Base-by-base conservation (phyloP, 345 rosid species). In the Gossypium ekmanianum region DNA sequence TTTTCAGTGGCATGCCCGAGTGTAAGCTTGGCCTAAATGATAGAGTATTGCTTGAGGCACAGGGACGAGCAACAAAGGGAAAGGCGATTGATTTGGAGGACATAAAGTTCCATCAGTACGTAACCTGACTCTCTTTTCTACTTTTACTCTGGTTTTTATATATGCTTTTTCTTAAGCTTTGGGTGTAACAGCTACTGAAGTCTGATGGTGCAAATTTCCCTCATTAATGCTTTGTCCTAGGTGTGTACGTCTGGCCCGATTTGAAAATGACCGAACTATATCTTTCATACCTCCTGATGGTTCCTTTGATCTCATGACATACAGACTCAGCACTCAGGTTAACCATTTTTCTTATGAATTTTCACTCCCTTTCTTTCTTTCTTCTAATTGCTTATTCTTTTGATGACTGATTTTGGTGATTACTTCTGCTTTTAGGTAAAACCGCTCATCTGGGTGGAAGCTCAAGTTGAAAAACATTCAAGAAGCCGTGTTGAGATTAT, bases 281-380 rank as follows among this genome's bases (percentile, higher is more conserved):
- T 95, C 99, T 29, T 94, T 92, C 77, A 84, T 94, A 82, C 98
- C 98, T 47, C 98, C 98, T 18, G 98, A 94, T 84, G 99, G 98
- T 22, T 78, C 99, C 85, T 95, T 95, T 79, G 98, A 94, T 81
- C 90, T 94, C 73, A 94, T 94, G 98, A 92, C 98, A 39, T 94
- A 94, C 70, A 90, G 98, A 83, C 97, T 94, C 73, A 92, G 92
- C 76, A 92, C 98, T 64, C 98, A 94, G 98, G 98, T 94, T 75
- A 39, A 73, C 62, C 43, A 64, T 74, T 69, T 72, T 77, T 68
- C 72, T 47, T 47, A 20, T 55, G n/a, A 20, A 63, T 26, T 6
- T 4, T 72, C 39, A 6, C 39, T 70, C 1, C 43, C n/a, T 4
- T 51, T 0, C 22, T 44, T 8, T 68, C 18, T 11, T 68, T 11